phyloP scores from a whole-genome alignment of 345 rosid genomes.

The Dipteronia sinensis region DNA sequence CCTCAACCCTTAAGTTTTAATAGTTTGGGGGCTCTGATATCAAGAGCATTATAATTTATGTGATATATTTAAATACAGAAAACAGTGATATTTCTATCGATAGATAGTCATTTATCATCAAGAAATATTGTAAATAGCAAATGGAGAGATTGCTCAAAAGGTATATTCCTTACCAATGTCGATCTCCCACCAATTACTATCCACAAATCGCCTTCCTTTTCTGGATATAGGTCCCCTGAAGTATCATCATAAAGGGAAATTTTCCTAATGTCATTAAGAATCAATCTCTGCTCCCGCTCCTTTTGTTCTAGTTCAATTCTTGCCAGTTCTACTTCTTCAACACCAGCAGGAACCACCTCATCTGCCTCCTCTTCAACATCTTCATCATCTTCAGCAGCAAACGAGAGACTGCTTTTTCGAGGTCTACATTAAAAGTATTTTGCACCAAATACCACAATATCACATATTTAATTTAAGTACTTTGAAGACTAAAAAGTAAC shows the following conservation, averaged over 20 bases:
- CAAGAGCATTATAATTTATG: background rate
- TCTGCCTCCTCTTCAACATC: slow-evolving; percentile 98
- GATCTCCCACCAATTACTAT: slow-evolving; percentile 51
- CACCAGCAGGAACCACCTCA: slow-evolving; percentile 96
- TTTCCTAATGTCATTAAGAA: slow-evolving; percentile 78
- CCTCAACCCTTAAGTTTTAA: slow-evolving; percentile 1
- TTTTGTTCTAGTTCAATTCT: slow-evolving; percentile 78
- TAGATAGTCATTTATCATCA: slow-evolving; percentile 7
- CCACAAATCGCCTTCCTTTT: slow-evolving; percentile 48
- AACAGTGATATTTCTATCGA: background rate
- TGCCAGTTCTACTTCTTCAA: slow-evolving; percentile 96
- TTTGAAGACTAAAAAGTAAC: slow-evolving; percentile 11
- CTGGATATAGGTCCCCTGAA: slow-evolving; percentile 47
- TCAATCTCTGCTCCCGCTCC: slow-evolving; percentile 71
- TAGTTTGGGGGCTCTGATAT: background rate
- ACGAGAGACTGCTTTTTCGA: slow-evolving; percentile 83
- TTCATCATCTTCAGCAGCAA: slow-evolving; percentile 89
- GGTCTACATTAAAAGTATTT: slow-evolving; percentile 60
- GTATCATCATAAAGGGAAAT: slow-evolving; percentile 57
- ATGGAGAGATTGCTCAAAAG: slow-evolving; percentile 3
- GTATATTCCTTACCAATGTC: slow-evolving; percentile 43
- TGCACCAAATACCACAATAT: slow-evolving; percentile 16
- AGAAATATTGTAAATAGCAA: slow-evolving; percentile 3
- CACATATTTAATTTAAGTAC: background rate
- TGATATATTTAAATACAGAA: background rate